A percentile compares a stretch with the other conserved stretches of the same genome.
Evolutionary conservation across 257 asterid species (phyloP).

Genomic region (Fraxinus pennsylvanica): DNA sequence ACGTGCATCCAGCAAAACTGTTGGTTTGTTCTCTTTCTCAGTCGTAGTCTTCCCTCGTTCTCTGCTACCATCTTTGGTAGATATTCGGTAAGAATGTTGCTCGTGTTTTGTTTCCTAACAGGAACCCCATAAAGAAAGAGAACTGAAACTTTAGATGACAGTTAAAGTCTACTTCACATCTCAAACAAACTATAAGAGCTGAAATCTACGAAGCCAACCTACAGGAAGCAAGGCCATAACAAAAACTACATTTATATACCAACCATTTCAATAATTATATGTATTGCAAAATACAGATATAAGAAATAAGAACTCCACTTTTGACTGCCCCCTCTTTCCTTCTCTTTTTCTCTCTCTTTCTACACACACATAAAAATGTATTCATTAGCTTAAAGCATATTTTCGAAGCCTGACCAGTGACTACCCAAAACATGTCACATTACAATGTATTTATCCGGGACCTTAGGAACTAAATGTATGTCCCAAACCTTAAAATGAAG

Average conservation of each 20-base stretch:
- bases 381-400: background rate
- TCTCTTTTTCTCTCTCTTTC: background rate
- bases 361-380: background rate
- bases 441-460: too few species aligned
- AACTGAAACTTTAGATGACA: background rate
- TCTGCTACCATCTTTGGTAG: constrained; percentile 28
- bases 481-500: background rate
- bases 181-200: background rate
- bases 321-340: background rate
- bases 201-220: background rate
- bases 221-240: background rate
- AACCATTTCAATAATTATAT: background rate
- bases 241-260: too few species aligned
- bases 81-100: constrained; percentile 14
- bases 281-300: background rate
- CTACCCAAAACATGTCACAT: background rate
- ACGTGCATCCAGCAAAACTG: constrained; percentile 35
- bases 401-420: too few species aligned
- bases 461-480: too few species aligned
- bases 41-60: constrained; percentile 30
- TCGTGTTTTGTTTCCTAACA: constrained; percentile 29
- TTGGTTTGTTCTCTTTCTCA: constrained; percentile 33
- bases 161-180: too few species aligned
- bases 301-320: background rate
- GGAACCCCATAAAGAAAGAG: constrained; percentile 18